Base-by-base conservation (phyloP, 164 flowering plant genomes). In the Chloranthus sessilifolius region DNA sequence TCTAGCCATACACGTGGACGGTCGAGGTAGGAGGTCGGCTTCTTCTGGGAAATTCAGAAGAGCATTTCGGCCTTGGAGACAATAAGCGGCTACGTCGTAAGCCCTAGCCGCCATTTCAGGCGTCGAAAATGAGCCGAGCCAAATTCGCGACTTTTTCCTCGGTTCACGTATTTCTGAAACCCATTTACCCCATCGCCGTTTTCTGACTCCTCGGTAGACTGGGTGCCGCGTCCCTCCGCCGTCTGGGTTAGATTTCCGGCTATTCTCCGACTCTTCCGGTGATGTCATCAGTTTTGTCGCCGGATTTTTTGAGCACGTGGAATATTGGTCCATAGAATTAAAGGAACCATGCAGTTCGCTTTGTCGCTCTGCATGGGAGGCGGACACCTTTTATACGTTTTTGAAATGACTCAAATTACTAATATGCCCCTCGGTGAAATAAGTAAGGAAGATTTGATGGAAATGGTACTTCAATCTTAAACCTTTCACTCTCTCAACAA, bases 21-120 rank as follows among this genome's bases (percentile, higher is more conserved):
- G 90, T 3, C 79, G 66, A 1, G 90, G 90, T 0, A 78, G 54
- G 7, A 49, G 49, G 17, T 76, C 70, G 14, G 68, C 72, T 35
- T 74, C 80, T 10, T 83, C 82, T n/a, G 86, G 90, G 55, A 83
- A 83, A 52, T 83, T 83, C 7, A 83, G 76, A 50, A 54, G 68
- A 25, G 84, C 84, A 24, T 71, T 76, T 0, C 52, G 56, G 2
- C 90, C 90, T 27, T 62, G 74, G 16, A 82, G 60, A 46, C 83
- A 65, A 27, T 60, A 58, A 0, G 86, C 84, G 0, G 91, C 91
- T 2, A 75, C 87, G 64, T 83, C 91, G 34, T 83, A 74, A 0
- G 88, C 92, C 11, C 71, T 50, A 9, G 88, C 88, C 2, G 87
- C 92, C 92, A 83, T 83, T 36, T 83, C 91, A 6, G 91, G 87